These are phyloP conservation scores for Viola odorata DNA, from an alignment of 345 rosid species.

Conservation along the genomic window DNA sequence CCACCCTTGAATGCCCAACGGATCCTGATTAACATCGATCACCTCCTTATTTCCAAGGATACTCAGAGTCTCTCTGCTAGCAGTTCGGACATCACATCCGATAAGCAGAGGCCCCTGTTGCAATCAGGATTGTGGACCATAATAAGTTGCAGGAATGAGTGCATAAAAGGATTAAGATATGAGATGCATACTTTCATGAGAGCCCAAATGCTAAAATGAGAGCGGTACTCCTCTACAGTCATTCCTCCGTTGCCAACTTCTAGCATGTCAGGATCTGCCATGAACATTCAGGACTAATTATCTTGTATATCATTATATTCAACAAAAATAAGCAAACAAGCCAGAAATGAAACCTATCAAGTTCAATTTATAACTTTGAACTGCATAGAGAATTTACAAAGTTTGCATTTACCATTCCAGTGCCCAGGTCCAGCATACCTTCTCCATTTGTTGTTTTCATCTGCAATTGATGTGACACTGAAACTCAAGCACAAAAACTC, in stretches of 20 bases:
- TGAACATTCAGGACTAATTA: not conserved
- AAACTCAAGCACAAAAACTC: not conserved
- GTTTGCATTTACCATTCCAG: conserved; percentile 25
- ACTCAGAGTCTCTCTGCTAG: conserved; percentile 8
- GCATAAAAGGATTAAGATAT: not conserved
- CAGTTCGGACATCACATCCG: conserved; percentile 21
- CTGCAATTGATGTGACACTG: conserved; percentile 14
- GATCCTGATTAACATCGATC: conserved; percentile 20
- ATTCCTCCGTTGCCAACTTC: conserved; percentile 30
- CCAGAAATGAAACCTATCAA: not conserved
- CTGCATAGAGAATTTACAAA: not conserved
- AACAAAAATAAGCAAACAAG: not conserved
- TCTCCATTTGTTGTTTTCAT: conserved; percentile 22
- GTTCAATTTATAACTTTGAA: not conserved
- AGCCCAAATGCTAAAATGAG: conserved; percentile 28
- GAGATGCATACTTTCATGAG: conserved; percentile 18
- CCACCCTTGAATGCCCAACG: conserved; percentile 24
- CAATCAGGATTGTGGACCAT: not conserved
- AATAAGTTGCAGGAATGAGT: not conserved
- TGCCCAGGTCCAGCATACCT: conserved; percentile 21
- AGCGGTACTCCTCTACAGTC: conserved; percentile 22
- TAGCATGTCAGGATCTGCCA: conserved; percentile 27
- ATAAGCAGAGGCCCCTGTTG: conserved; percentile 24
- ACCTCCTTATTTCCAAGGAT: conserved; percentile 22
- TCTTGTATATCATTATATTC: not conserved